These are phyloP conservation scores for Phytophthora podocarpi DNA, from an alignment of 352 stramenopile species.

Conservation along the genomic window DNA sequence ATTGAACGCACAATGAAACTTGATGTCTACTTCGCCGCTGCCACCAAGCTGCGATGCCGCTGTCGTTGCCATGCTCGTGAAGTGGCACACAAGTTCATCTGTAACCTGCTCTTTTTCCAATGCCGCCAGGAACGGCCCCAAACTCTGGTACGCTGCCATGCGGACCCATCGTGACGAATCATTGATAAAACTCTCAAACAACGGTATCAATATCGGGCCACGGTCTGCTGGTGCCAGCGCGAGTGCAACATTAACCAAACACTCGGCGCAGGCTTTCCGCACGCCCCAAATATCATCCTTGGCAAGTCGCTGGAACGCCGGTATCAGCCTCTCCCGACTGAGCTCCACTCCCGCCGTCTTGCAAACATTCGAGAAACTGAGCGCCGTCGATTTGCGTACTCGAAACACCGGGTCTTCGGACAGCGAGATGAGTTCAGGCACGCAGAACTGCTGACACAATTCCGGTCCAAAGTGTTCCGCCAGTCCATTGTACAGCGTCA, in stretches of 20 bases:
- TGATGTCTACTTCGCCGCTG: conserved; percentile 87
- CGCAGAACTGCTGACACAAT: conserved; percentile 93
- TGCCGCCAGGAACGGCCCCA: conserved; percentile 73
- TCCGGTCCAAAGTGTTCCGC: conserved; percentile 86
- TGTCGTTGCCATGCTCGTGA: conserved; percentile 82
- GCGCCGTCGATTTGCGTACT: conserved; percentile 91
- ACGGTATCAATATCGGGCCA: conserved; percentile 82
- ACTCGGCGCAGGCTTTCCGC: conserved; percentile 93
- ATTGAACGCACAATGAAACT: conserved; percentile 92
- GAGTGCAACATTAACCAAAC: conserved; percentile 88
- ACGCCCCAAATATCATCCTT: conserved; percentile 95
- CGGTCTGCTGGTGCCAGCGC: conserved; percentile 75
- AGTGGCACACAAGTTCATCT: conserved; percentile 82
- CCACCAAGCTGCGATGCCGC: conserved; percentile 61
- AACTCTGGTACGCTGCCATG: conserved; percentile 94
- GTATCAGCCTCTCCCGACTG: conserved; percentile 87
- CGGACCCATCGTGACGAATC: conserved; percentile 94
- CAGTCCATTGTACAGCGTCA: conserved; percentile 92
- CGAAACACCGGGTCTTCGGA: conserved; percentile 93
- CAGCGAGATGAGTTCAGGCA: conserved; percentile 92
- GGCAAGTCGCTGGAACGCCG: conserved; percentile 90
- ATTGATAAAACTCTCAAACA: conserved; percentile 88
- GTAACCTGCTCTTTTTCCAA: conserved; percentile 88
- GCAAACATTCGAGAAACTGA: conserved; percentile 92
- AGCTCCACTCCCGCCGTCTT: conserved; percentile 76